A percentile compares a stretch with the other conserved stretches of the same genome.
phyloP scores from a whole-genome alignment of 1,284 basidiomycete species.

The Ustilago hordei region DNA sequence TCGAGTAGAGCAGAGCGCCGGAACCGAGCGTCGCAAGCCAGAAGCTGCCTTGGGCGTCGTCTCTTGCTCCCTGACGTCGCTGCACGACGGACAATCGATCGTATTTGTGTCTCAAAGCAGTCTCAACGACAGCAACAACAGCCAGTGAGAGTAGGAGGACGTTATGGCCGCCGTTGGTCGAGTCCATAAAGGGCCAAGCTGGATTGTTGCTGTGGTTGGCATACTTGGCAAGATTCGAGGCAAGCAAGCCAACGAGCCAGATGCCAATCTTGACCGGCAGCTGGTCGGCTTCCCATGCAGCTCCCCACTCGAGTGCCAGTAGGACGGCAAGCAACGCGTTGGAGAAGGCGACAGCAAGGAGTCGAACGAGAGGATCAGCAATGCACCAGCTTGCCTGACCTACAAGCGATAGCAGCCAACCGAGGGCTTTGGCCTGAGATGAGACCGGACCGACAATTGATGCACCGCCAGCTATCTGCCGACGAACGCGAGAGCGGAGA shows the following conservation, averaged over 20 bases:
- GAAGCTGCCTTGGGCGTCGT: conserved; percentile 24
- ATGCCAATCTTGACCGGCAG: conserved; percentile 38
- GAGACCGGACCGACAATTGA: conserved; percentile 34
- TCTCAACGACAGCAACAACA: conserved; percentile 32
- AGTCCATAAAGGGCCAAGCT: conserved; percentile 62
- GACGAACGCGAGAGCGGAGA: conserved; percentile 29
- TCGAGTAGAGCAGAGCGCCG: conserved; percentile 52
- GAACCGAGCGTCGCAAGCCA: conserved; percentile 44
- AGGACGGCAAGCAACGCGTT: conserved; percentile 46
- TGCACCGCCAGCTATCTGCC: conserved; percentile 17
- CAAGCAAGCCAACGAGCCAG: conserved; percentile 61
- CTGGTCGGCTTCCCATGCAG: conserved; percentile 58
- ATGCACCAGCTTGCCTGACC: conserved; percentile 54
- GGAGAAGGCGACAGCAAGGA: conserved; percentile 48
- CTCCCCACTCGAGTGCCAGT: conserved; percentile 57
- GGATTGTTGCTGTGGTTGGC: conserved; percentile 67
- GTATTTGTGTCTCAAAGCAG: conserved; percentile 28
- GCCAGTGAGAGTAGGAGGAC: conserved; percentile 44
- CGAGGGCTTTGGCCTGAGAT: conserved; percentile 26
- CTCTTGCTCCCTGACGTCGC: conserved; percentile 13
- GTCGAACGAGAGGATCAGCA: conserved; percentile 35
- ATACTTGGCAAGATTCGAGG: conserved; percentile 59
- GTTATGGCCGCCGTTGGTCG: conserved; percentile 64
- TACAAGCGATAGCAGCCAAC: conserved; percentile 45
- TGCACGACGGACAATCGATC: conserved; percentile 24